phyloP scores from a whole-genome alignment of 1,284 basidiomycete species.

The Boletus mariae region DNA sequence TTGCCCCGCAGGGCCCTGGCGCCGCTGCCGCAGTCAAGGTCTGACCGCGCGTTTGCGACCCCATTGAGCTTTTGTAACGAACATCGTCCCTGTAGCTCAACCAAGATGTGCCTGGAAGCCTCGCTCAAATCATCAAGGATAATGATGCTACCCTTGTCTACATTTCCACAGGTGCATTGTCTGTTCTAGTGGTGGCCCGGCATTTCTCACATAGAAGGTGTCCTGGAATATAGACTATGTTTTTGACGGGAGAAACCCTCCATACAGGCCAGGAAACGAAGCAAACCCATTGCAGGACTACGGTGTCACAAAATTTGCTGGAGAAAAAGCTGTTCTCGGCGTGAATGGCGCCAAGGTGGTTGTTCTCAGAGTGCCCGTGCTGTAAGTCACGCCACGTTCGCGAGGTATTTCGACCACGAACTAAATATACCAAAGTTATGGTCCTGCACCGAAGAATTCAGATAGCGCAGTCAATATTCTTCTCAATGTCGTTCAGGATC shows the following conservation, averaged over 20 bases:
- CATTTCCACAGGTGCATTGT: constrained; percentile 65
- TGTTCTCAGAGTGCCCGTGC: constrained; percentile 76
- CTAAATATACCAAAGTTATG: constrained; percentile 55
- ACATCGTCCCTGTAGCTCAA: constrained; percentile 52
- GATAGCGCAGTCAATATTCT: constrained; percentile 80
- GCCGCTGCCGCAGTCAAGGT: constrained; percentile 64
- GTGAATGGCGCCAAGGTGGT: constrained; percentile 52
- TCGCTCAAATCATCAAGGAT: constrained; percentile 56
- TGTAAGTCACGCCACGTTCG: constrained; percentile 44
- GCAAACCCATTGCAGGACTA: constrained; percentile 78
- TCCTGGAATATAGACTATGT: constrained; percentile 63
- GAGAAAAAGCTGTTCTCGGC: constrained; percentile 62
- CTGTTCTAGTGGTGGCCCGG: neutral
- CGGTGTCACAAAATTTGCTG: constrained; percentile 72
- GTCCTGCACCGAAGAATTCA: constrained; percentile 68
- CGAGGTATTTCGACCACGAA: neutral
- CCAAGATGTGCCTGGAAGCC: constrained; percentile 56
- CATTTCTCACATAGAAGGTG: constrained; percentile 11
- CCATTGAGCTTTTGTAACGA: neutral
- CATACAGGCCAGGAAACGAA: constrained; percentile 63
- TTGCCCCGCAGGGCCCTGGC: constrained; percentile 36
- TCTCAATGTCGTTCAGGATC: constrained; percentile 73
- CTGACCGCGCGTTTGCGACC: constrained; percentile 13
- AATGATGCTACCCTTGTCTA: constrained; percentile 64
- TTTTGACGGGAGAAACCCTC: constrained; percentile 79